A percentile compares a stretch with the other conserved stretches of the same genome.
Evolutionary conservation across 768 basidiomycete genomes (phyloP).

Genomic region (Atractiella rhizophila): DNA sequence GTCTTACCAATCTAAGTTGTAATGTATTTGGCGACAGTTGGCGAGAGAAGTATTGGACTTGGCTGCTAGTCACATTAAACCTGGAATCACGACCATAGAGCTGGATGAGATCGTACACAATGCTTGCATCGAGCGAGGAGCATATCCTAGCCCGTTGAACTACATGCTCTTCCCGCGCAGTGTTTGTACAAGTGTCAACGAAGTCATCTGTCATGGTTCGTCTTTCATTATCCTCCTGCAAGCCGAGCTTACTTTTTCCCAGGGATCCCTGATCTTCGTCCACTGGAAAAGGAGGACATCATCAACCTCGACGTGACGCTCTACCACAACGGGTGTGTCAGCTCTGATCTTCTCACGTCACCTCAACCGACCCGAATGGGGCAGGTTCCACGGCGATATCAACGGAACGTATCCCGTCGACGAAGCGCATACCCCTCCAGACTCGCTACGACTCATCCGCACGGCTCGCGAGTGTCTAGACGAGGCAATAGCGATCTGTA

Average conservation of each 20-base stretch:
- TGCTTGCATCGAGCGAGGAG: conserved; percentile 62
- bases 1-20: background rate
- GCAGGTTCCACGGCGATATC: conserved; percentile 52
- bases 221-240: conserved; percentile 31
- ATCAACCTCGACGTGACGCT: conserved; percentile 73
- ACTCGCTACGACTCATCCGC: conserved; percentile 34
- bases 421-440: conserved; percentile 27
- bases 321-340: conserved; percentile 37
- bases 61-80: conserved; percentile 55
- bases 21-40: conserved; percentile 30
- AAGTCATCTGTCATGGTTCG: conserved; percentile 91
- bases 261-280: conserved; percentile 25
- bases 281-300: conserved; percentile 74
- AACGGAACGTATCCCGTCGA: conserved; percentile 43
- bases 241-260: background rate
- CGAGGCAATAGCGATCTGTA: conserved; percentile 72
- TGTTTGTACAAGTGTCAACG: conserved; percentile 85
- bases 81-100: conserved; percentile 90
- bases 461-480: conserved; percentile 63
- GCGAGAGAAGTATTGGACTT: conserved; percentile 78
- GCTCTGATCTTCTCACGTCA: background rate
- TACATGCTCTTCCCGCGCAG: conserved; percentile 85
- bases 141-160: conserved; percentile 82
- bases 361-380: background rate
- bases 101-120: conserved; percentile 82